These are phyloP conservation scores for Cucurbita pepo DNA, from an alignment of 306 rosid species.

Conservation along the genomic window DNA sequence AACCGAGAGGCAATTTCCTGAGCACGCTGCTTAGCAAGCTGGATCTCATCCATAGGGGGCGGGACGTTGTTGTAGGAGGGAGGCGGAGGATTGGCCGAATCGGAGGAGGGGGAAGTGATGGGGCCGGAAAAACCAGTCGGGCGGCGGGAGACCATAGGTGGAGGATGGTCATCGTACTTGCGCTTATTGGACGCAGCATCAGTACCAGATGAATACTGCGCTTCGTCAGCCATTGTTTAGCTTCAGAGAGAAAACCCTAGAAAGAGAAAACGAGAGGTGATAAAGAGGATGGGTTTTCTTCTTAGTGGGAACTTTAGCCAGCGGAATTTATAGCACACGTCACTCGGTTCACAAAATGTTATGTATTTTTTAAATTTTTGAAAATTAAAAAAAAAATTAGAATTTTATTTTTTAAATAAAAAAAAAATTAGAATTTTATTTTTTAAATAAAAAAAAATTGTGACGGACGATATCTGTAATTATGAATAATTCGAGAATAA, in stretches of 20 bases:
- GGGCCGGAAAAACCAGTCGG: constrained; percentile 64
- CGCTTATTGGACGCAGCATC: constrained; percentile 49
- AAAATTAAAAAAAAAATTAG: no score
- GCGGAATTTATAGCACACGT: neutral
- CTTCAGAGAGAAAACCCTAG: constrained; percentile 34
- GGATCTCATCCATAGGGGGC: constrained; percentile 52
- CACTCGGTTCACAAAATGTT: neutral
- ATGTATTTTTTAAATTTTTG: no score
- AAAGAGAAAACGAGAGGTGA: neutral
- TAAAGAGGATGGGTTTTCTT: neutral
- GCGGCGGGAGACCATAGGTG: constrained; percentile 26
- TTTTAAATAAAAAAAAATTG: no score
- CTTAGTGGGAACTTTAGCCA: neutral
- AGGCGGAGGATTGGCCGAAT: constrained; percentile 19
- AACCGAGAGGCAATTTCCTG: constrained; percentile 94
- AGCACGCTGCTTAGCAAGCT: constrained; percentile 81
- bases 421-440: no score
- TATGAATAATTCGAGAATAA: no score
- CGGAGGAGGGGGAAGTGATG: constrained; percentile 35
- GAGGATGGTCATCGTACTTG: constrained; percentile 61
- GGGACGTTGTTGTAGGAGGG: constrained; percentile 49
- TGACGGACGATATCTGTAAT: no score
- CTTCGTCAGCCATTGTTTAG: constrained; percentile 50
- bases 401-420: no score
- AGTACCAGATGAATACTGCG: constrained; percentile 42